phyloP scores from a whole-genome alignment of 257 asterid species.

The Fraxinus pennsylvanica region DNA sequence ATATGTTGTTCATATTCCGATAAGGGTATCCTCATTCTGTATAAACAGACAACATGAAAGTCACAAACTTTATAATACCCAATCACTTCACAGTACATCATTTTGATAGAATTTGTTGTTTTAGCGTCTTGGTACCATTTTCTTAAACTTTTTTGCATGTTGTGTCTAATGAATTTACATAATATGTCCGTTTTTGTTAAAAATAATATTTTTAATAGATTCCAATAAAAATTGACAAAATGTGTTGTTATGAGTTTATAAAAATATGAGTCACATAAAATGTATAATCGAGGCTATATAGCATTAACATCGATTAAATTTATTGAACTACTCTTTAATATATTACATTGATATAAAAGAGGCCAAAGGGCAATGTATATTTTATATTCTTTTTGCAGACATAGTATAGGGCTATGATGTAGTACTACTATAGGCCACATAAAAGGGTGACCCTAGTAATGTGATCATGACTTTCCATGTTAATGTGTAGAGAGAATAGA shows the following conservation, averaged over 20 bases:
- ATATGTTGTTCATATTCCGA: constrained; percentile 27
- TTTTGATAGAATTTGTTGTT: neutral
- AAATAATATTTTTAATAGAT: too few relatives aligned
- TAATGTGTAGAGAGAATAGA: neutral
- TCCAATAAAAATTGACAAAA: too few relatives aligned
- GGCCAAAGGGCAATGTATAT: neutral
- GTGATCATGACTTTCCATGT: neutral
- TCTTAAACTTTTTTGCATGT: neutral
- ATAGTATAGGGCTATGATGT: neutral
- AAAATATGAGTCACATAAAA: too few relatives aligned
- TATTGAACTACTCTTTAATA: too few relatives aligned
- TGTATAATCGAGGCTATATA: too few relatives aligned
- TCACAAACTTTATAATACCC: constrained; percentile 37
- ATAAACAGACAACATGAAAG: constrained; percentile 46
- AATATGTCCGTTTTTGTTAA: too few relatives aligned
- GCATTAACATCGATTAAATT: too few relatives aligned
- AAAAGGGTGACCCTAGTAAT: neutral
- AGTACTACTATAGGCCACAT: neutral
- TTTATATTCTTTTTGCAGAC: neutral
- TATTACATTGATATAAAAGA: too few relatives aligned
- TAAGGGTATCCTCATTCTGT: constrained; percentile 23
- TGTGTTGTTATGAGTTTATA: too few relatives aligned
- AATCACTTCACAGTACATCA: constrained; percentile 10
- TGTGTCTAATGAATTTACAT: neutral
- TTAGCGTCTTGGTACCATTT: neutral